Percentiles rank a stretch among this genome's conserved stretches.
Evolutionary conservation across 345 rosid species (phyloP).

Genomic region (Citropsis articulata): DNA sequence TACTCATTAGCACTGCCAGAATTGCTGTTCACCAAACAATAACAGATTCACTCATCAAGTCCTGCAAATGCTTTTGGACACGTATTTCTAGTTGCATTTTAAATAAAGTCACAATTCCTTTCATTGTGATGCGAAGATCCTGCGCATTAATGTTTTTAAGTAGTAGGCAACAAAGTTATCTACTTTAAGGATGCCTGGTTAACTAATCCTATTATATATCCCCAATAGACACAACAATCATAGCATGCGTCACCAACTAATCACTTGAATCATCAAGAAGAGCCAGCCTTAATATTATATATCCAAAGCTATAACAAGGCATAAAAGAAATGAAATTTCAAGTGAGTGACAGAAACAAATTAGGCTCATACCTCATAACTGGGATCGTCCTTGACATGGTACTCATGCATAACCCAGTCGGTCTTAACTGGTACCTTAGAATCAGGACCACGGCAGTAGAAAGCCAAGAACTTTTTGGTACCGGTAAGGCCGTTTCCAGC

Average conservation of each 20-base stretch:
- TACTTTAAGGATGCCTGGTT: not conserved
- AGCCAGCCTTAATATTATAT: too few relatives aligned
- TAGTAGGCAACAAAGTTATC: too few relatives aligned
- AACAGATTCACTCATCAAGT: not conserved
- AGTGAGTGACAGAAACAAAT: not conserved
- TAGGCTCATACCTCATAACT: not conserved
- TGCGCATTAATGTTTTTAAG: too few relatives aligned
- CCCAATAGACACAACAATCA: not conserved
- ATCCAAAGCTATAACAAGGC: not conserved
- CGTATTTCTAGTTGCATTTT: not conserved
- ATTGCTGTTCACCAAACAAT: not conserved
- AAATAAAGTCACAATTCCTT: not conserved
- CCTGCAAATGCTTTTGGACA: not conserved
- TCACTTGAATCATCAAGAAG: not conserved
- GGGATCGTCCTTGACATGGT: not conserved
- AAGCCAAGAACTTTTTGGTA: not conserved
- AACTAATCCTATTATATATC: not conserved
- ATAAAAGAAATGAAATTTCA: too few relatives aligned
- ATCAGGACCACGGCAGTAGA: not conserved
- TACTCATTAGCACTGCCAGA: not conserved
- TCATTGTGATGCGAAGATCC: too few relatives aligned
- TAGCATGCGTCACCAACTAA: not conserved
- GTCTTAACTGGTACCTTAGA: not conserved
- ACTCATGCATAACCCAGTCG: not conserved
- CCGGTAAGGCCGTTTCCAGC: not conserved